Conservation (phyloP, 176 grass and related monocot genomes). For the Echinochloa phyllopogon region DNA sequence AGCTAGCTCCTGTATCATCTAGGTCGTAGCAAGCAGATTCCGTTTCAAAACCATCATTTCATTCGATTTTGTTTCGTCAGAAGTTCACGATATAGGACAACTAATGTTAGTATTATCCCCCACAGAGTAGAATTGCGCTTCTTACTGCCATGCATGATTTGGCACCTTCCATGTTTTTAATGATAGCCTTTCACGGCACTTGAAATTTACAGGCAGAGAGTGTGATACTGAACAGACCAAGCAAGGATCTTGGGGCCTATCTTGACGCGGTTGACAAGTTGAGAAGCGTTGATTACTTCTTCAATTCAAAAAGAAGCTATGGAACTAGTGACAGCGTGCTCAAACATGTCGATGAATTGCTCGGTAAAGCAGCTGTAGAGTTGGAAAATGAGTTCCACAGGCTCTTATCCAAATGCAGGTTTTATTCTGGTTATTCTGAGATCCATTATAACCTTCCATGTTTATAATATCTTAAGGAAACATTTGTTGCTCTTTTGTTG, state of each 20-base stretch:
- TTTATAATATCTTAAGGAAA: neutral
- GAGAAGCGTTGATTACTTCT: conserved; percentile 46
- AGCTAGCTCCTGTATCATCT: neutral
- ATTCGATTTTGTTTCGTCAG: too few species aligned
- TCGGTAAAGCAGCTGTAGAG: conserved; percentile 44
- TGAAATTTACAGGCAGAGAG: conserved; percentile 45
- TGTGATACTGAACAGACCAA: conserved; percentile 51
- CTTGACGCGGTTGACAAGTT: conserved; percentile 62
- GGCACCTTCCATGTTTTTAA: neutral
- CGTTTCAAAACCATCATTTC: neutral
- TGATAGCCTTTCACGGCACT: neutral
- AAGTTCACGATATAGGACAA: neutral
- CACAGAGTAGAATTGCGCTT: neutral
- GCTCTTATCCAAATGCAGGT: conserved; percentile 60
- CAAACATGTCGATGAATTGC: conserved; percentile 46
- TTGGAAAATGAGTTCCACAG: conserved; percentile 65
- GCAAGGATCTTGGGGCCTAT: conserved; percentile 52
- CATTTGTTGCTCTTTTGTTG: neutral
- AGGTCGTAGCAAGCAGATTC: neutral
- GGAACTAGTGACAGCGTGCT: conserved; percentile 35
- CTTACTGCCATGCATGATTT: neutral
- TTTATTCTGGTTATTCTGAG: neutral
- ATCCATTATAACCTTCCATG: neutral
- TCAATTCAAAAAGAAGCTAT: conserved; percentile 48
- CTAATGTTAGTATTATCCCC: neutral